Percentiles rank a stretch among this genome's conserved stretches.
Conservation (phyloP, 805 yeast genomes). For the Tetrapisispora arboricola region DNA sequence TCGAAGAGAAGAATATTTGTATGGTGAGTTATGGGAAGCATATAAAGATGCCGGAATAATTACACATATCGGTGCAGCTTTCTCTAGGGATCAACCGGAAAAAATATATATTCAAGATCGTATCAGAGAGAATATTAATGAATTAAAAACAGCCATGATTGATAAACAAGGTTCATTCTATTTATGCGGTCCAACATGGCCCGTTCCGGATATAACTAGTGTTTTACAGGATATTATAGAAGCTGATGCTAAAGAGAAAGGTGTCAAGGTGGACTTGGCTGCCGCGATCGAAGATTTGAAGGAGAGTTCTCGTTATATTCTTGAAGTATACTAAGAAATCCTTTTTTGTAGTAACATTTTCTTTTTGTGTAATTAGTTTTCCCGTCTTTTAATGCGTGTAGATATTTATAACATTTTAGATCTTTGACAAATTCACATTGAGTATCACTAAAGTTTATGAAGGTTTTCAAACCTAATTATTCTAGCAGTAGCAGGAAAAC, state of each 20-base stretch:
- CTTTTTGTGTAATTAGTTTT: no score
- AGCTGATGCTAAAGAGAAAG: conserved; percentile 59
- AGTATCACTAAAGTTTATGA: no score
- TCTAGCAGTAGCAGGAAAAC: no score
- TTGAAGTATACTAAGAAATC: conserved; percentile 68
- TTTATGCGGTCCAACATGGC: conserved; percentile 99
- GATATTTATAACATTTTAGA: no score
- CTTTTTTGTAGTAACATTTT: no score
- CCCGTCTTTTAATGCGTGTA: background rate
- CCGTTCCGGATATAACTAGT: conserved; percentile 90
- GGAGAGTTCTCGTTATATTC: conserved; percentile 82
- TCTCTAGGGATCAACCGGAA: conserved; percentile 92
- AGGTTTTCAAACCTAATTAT: no score
- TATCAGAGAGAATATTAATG: conserved; percentile 65
- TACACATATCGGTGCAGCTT: conserved; percentile 95
- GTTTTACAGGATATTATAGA: conserved; percentile 74
- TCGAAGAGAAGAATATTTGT: conserved; percentile 86
- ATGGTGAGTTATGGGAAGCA: conserved; percentile 97
- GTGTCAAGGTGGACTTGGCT: conserved; percentile 59
- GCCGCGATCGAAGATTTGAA: conserved; percentile 86
- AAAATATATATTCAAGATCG: conserved; percentile 93
- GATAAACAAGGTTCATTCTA: conserved; percentile 80
- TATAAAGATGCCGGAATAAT: conserved; percentile 83
- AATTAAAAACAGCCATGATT: conserved; percentile 70
- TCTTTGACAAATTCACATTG: no score